Percentiles rank a stretch among this genome's conserved stretches.
phyloP scores from a whole-genome alignment of 352 stramenopile genomes.

The Pilasporangium apinafurcum region DNA sequence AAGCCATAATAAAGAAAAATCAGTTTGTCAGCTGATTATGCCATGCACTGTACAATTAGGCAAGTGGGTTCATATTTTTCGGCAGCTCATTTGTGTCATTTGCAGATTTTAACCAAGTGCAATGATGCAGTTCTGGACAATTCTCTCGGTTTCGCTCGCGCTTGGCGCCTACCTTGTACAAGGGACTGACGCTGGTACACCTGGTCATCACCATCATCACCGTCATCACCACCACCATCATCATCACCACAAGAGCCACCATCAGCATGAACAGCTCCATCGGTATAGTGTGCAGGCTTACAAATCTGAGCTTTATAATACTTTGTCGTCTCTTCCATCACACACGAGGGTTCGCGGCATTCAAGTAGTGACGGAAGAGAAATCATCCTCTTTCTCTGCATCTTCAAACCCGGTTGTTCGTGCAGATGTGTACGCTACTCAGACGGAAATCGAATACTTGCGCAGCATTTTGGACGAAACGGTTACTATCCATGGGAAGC shows the following conservation, averaged over 20 bases:
- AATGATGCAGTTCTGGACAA: no score
- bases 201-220: not conserved
- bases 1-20: no score
- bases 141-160: no score
- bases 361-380: not conserved
- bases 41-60: no score
- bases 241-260: not conserved
- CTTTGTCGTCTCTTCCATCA: constrained; percentile 6
- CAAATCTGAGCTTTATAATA: no score
- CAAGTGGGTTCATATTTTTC: no score
- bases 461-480: not conserved
- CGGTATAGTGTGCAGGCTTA: constrained; percentile 4
- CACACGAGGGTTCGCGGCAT: not conserved
- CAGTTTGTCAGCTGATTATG: no score
- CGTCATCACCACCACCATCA: not conserved
- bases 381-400: no score
- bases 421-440: constrained; percentile 5
- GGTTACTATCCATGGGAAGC: not conserved
- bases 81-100: no score
- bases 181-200: no score
- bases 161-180: no score
- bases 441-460: constrained; percentile 2
- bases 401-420: constrained; percentile 4
- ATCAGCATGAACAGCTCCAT: constrained; percentile 1
- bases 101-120: no score